Evolutionary conservation across 768 basidiomycete species (phyloP), one percentile per base, ranked within the genome.

Genomic region (Grammothele lineata): DNA sequence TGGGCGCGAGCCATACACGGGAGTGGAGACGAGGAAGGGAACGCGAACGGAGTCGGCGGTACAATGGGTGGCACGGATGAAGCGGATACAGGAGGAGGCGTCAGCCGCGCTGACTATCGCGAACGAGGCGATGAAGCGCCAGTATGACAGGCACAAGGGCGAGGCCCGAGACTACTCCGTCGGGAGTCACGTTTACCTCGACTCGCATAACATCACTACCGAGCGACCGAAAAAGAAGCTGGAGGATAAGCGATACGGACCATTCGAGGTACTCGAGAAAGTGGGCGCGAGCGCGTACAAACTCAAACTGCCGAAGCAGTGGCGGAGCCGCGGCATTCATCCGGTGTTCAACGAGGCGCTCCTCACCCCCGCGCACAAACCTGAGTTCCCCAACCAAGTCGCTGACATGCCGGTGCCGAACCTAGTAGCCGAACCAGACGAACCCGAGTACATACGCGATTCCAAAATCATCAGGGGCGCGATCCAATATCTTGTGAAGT

Each of bases 201-300:
- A 69, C 36, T 57, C 49, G 0, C 55, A 17, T 0, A 45, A 68
- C 39, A 55, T 68, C 9, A 9, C 21, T 0, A 60, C 56, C 0
- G 57, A 66, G n/a, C 37, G 51, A 0, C 61, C 66, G 0, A 37
- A 42, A 0, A 60, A 60, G 37, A 69, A 66, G 40, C 35, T 66
- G 2, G 50, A 47, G 12, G 42, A 55, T 19, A 50, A 54, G 38
- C 40, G 57, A 4, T 55, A 54, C 14, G 50, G 64, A 0, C 66
- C 62, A 0, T 69, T 66, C 43, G 26, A 35, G 5, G 54, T 68
- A 39, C 23, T 50, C 0, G 41, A 59, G 21, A 61, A 57, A 23
- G 37, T 65, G 12, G 54, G 61, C 1, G 21, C 45, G 0, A 32
- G 35, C 3, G 52, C 63, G 0, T 69, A 56, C 40, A 47, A 48